These are phyloP conservation scores for Pseudohalonectria lignicola DNA, from an alignment of 2,329 filamentous ascomycete genomes.

Conservation along the genomic window DNA sequence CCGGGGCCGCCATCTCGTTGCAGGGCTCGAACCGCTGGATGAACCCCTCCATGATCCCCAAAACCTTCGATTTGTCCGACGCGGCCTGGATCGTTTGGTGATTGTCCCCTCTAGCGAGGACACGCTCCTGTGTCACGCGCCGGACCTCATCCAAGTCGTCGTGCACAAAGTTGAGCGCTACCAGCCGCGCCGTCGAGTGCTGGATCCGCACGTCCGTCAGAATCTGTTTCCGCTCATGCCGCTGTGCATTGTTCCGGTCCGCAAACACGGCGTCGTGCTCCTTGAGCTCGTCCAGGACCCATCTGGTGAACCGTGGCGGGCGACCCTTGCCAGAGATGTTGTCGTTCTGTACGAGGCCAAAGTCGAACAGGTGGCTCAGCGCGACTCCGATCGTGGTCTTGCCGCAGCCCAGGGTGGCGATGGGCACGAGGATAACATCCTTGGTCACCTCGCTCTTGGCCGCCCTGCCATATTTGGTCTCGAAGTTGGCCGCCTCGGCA, in stretches of 20 bases:
- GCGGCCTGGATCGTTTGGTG: constrained; percentile 94
- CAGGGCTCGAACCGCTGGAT: constrained; percentile 74
- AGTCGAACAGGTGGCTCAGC: constrained; percentile 67
- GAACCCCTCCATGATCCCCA: constrained; percentile 93
- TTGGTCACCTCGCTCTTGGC: constrained; percentile 43
- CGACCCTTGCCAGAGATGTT: constrained; percentile 77
- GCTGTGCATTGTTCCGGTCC: constrained; percentile 89
- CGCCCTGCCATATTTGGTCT: constrained; percentile 39
- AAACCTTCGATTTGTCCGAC: constrained; percentile 60
- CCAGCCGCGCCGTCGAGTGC: constrained; percentile 55
- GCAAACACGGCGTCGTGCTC: constrained; percentile 67
- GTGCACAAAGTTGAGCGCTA: constrained; percentile 85
- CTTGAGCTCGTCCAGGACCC: constrained; percentile 54
- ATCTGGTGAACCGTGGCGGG: constrained; percentile 65
- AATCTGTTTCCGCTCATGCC: constrained; percentile 77
- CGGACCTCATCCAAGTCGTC: constrained; percentile 65
- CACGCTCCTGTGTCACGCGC: constrained; percentile 63
- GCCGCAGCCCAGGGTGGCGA: constrained; percentile 90
- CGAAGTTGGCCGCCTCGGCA: constrained; percentile 73
- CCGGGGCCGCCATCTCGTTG: constrained; percentile 55
- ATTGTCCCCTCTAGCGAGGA: constrained; percentile 82
- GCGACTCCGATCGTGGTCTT: constrained; percentile 89
- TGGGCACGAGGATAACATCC: constrained; percentile 75
- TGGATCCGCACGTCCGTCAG: constrained; percentile 63
- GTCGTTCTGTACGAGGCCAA: constrained; percentile 94